Percentiles rank a stretch among this genome's conserved stretches.
Conservation (phyloP, 1,284 basidiomycete genomes). For the Ganoderma multipileum region DNA sequence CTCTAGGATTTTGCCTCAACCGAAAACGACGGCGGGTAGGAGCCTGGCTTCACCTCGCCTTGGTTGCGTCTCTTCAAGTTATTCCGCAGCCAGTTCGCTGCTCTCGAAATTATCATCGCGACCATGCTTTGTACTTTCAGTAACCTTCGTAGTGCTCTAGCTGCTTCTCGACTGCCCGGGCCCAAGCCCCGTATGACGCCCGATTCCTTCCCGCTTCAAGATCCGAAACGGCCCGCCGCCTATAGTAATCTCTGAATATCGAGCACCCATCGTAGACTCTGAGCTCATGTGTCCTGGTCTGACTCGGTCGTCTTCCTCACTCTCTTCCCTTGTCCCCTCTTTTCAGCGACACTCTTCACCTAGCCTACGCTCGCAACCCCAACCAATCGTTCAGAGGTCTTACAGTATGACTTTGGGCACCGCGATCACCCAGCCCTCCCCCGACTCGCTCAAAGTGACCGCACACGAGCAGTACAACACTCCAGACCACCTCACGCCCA, state of each 20-base stretch:
- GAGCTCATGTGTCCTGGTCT: slow-evolving; percentile 19
- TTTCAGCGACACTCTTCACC: not conserved
- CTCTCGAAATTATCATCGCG: not conserved
- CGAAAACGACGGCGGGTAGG: too few relatives aligned
- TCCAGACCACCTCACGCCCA: slow-evolving; percentile 63
- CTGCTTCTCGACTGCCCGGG: not conserved
- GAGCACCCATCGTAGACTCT: not conserved
- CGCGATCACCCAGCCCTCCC: slow-evolving; percentile 37
- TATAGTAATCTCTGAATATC: slow-evolving; percentile 5
- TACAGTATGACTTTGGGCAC: slow-evolving; percentile 28
- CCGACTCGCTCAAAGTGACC: slow-evolving; percentile 68
- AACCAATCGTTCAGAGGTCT: not conserved
- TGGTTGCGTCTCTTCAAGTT: too few relatives aligned
- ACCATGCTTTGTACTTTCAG: not conserved
- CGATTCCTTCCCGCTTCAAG: not conserved
- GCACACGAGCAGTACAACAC: slow-evolving; percentile 81
- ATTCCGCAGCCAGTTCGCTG: not conserved
- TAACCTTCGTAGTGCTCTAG: not conserved
- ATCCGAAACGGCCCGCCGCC: not conserved
- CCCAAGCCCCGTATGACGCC: not conserved
- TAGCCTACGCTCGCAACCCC: not conserved
- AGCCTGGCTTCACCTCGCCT: not conserved
- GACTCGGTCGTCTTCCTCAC: slow-evolving; percentile 17
- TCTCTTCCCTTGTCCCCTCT: slow-evolving; percentile 5
- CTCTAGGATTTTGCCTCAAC: too few relatives aligned